Evolutionary conservation across 129 eudicot species (phyloP).

Genomic region (Kitagawia praeruptora): DNA sequence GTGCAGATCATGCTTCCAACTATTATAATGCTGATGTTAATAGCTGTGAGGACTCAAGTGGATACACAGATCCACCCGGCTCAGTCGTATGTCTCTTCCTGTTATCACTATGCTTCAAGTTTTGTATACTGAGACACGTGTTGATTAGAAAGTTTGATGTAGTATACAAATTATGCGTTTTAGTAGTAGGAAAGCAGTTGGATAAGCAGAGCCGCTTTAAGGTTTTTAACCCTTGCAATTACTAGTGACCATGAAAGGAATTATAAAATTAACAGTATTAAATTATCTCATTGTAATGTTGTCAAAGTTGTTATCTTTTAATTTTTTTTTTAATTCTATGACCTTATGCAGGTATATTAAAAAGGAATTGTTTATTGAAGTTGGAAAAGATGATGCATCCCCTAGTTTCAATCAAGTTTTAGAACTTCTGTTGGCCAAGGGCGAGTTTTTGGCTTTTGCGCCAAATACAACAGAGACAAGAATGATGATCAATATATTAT

Average conservation of each 20-base stretch:
- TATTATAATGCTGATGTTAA: conserved; percentile 84
- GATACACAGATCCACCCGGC: conserved; percentile 80
- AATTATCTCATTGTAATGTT: not conserved
- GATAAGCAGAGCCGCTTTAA: not conserved
- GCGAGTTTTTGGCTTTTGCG: conserved; percentile 81
- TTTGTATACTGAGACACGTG: not conserved
- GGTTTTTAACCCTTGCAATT: not conserved
- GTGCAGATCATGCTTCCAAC: conserved; percentile 83
- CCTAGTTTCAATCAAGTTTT: conserved; percentile 62
- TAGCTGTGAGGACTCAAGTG: conserved; percentile 82
- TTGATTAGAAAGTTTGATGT: not conserved
- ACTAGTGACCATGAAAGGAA: not conserved
- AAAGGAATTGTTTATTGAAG: conserved; percentile 76
- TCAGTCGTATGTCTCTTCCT: conserved; percentile 50
- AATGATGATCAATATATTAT: conserved; percentile 63
- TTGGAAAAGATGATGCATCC: conserved; percentile 62
- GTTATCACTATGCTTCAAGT: not conserved
- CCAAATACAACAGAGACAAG: conserved; percentile 87
- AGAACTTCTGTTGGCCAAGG: conserved; percentile 49
- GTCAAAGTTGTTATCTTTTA: not conserved
- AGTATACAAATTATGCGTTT: not conserved
- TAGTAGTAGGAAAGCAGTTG: not conserved
- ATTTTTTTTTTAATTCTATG: conserved; percentile 1
- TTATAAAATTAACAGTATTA: not conserved
- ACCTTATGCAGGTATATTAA: conserved; percentile 58